Evolutionary conservation across 495 filamentous ascomycete species (phyloP), one percentile per base, ranked within the genome.

Genomic region (Penicillium crystallinum): DNA sequence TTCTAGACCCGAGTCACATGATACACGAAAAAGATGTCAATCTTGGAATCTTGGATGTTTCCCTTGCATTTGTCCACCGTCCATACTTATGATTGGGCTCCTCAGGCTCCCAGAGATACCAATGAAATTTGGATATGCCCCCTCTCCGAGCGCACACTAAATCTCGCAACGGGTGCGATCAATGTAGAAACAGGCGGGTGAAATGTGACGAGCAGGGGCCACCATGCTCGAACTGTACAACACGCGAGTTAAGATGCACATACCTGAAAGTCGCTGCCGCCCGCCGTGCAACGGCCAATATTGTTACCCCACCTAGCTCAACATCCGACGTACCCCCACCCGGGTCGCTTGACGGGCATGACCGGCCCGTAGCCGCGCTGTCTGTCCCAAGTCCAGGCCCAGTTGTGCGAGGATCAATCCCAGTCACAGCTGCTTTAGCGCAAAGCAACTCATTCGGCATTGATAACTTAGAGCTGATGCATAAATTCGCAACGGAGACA

Each of bases 131-230:
- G 27, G 53, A 52, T 2, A 64, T 63, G 64, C 55, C 61, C 18
- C 64, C 64, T 30, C 64, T 65, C 21, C 67, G 67, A 46, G 58
- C 75, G 17, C 78, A 82, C 59, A 76, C 68, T n/a, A 82, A 82
- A 49, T 81, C 78, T n/a, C 70, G 77, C 22, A 72, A 68, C 47
- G 79, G 79, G 6, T 82, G 79, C 58, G 65, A 72, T 30, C 74
- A 79, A 53, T 82, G 79, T 61, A 81, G 80, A 56, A 70, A 66
- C 46, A 60, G 79, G 17, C 75, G 76, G 50, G 74, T 80, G 59
- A 78, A 78, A 68, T 74, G 69, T 43, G 68, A 71, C 41, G 65
- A 73, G 55, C 55, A 57, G 62, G 63, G 64, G 18, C 67, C 70
- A 36, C 69, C 65, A 39, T 71, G 70, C 27, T 61, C 66, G 25